Percentiles rank a stretch among this genome's conserved stretches.
Conservation (phyloP, 1,139 yeast genomes). For the Diutina scorzettiae region DNA sequence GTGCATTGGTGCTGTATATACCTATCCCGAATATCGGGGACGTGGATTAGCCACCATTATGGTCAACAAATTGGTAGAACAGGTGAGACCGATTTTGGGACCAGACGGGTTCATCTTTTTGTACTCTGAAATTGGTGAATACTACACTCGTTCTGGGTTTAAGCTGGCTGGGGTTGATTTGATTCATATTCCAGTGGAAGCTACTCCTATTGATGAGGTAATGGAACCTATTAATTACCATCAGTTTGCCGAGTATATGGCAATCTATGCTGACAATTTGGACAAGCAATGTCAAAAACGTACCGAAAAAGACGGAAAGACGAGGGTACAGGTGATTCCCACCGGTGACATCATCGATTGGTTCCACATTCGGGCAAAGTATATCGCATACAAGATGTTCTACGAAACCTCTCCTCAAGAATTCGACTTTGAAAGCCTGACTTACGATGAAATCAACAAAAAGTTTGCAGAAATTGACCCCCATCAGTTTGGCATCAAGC, state of each 20-base stretch:
- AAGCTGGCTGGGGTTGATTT: constrained; percentile 31
- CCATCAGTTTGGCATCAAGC: constrained; percentile 17
- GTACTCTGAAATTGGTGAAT: constrained; percentile 67
- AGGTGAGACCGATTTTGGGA: constrained; percentile 15
- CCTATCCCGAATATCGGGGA: constrained; percentile 44
- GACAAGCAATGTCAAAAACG: neutral
- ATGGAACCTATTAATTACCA: neutral
- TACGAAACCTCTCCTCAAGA: constrained; percentile 9
- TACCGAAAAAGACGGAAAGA: neutral
- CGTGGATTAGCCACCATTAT: constrained; percentile 53
- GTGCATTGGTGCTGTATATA: constrained; percentile 48
- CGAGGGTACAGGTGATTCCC: constrained; percentile 12
- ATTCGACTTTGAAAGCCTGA: constrained; percentile 10
- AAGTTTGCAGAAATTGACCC: constrained; percentile 8
- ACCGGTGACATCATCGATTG: constrained; percentile 25
- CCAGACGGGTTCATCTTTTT: constrained; percentile 35
- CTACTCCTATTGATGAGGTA: neutral
- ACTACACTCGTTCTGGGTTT: constrained; percentile 49
- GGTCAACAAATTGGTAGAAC: constrained; percentile 38
- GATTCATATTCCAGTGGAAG: neutral
- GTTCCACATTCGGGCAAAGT: constrained; percentile 34
- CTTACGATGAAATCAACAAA: neutral
- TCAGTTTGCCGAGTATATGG: neutral
- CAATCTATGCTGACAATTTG: neutral
- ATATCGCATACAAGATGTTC: constrained; percentile 20